Conservation (phyloP, 1,139 yeast genomes). For the Ashbya aceris region DNA sequence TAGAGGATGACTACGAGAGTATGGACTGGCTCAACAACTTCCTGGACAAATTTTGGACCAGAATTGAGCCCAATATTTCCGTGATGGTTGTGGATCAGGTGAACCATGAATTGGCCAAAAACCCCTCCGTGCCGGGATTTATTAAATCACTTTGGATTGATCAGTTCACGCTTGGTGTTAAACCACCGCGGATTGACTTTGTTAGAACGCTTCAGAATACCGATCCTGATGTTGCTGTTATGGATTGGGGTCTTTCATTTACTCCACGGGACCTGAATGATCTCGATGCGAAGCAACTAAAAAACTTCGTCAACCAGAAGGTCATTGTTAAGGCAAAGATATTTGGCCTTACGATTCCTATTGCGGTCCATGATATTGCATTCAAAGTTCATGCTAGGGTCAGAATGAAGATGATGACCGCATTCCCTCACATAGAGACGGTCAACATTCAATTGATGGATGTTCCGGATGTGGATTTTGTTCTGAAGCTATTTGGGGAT, state of each 20-base stretch:
- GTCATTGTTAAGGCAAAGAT: constrained; percentile 56
- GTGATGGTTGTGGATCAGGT: constrained; percentile 79
- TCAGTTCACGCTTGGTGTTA: constrained; percentile 83
- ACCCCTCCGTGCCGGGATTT: constrained; percentile 72
- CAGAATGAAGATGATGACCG: constrained; percentile 77
- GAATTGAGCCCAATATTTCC: constrained; percentile 81
- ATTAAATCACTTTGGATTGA: constrained; percentile 77
- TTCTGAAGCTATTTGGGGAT: constrained; percentile 63
- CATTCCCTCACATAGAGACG: constrained; percentile 89
- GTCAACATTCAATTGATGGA: constrained; percentile 76
- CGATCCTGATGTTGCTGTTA: constrained; percentile 81
- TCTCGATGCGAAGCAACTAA: constrained; percentile 72
- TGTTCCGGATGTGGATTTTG: constrained; percentile 81
- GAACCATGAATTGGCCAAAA: constrained; percentile 67
- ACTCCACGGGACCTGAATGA: constrained; percentile 86
- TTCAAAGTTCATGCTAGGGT: constrained; percentile 64
- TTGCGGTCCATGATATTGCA: constrained; percentile 52
- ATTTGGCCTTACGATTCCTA: constrained; percentile 61
- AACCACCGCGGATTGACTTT: constrained; percentile 85
- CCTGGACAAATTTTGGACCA: constrained; percentile 84
- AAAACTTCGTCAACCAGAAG: constrained; percentile 73
- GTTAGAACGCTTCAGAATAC: constrained; percentile 87
- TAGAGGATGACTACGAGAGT: constrained; percentile 84
- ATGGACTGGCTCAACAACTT: constrained; percentile 92
- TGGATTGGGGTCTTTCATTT: constrained; percentile 91